These are phyloP conservation scores for Pouteria campechiana DNA, from an alignment of 179 eudicot species.

Conservation along the genomic window DNA sequence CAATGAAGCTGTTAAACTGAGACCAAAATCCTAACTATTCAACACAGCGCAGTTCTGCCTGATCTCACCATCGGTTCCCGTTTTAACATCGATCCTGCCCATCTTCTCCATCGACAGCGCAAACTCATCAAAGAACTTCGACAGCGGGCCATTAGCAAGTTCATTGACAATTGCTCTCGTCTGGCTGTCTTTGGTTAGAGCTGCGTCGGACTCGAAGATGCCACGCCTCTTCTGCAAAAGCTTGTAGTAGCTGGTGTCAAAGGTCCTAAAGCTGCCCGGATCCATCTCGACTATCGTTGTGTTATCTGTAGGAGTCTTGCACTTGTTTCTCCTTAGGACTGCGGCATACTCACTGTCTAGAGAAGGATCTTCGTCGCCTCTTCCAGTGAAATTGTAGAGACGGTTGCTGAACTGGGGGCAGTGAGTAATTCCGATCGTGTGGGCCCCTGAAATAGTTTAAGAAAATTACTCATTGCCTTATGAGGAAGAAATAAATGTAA, in stretches of 20 bases:
- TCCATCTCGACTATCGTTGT: constrained; percentile 41
- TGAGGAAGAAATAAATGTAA: too few species aligned
- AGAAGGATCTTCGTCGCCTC: constrained; percentile 27
- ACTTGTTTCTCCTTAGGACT: constrained; percentile 22
- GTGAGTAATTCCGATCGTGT: constrained; percentile 32
- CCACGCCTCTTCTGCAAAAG: constrained; percentile 34
- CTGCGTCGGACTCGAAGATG: constrained; percentile 39
- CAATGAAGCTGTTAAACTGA: neutral
- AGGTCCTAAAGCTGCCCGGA: constrained; percentile 31
- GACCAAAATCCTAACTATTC: constrained; percentile 14
- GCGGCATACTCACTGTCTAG: constrained; percentile 33
- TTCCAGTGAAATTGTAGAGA: constrained; percentile 33
- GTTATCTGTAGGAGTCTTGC: constrained; percentile 16
- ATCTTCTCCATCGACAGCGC: constrained; percentile 60
- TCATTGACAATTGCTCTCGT: constrained; percentile 11
- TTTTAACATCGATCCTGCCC: constrained; percentile 42
- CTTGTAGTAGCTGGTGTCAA: constrained; percentile 28
- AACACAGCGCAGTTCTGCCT: constrained; percentile 55
- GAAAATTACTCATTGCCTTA: too few species aligned
- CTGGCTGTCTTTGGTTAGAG: constrained; percentile 20
- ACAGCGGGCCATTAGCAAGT: constrained; percentile 20
- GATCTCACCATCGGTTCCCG: constrained; percentile 60
- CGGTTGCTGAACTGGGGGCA: constrained; percentile 24
- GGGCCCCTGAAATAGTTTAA: constrained; percentile 23
- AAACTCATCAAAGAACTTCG: constrained; percentile 39